Conservation (phyloP, 2,329 filamentous ascomycete genomes). For the Sporothrix inflata region DNA sequence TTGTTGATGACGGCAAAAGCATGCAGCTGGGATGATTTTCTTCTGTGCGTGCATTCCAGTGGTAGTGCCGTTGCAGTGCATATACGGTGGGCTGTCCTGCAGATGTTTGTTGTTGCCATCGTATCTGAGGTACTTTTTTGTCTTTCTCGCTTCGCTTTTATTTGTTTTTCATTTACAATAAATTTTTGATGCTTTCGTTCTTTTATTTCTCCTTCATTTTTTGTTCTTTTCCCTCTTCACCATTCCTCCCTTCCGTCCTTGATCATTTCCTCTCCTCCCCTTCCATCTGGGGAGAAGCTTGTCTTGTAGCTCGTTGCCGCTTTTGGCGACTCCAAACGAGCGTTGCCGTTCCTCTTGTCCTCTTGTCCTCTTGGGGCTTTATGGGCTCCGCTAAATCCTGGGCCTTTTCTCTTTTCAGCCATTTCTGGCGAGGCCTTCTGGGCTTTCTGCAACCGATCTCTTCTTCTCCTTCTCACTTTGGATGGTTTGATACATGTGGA, state of each 20-base stretch:
- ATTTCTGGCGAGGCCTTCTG: neutral
- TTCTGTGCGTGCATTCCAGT: conserved; percentile 13
- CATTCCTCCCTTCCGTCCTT: conserved; percentile 19
- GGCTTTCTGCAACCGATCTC: neutral
- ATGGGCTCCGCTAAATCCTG: neutral
- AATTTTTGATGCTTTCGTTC: neutral
- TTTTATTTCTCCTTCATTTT: neutral
- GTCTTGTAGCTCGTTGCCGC: conserved; percentile 15
- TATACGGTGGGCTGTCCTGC: conserved; percentile 6
- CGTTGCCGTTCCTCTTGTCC: neutral
- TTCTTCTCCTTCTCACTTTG: conserved; percentile 11
- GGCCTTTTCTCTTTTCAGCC: conserved; percentile 3
- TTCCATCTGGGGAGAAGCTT: conserved; percentile 8
- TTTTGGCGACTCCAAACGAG: conserved; percentile 18
- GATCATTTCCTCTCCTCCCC: conserved; percentile 11
- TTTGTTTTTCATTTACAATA: neutral
- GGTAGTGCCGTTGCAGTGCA: conserved; percentile 19
- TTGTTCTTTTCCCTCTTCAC: neutral
- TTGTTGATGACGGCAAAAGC: conserved; percentile 1
- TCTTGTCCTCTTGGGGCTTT: neutral
- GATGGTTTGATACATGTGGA: conserved; percentile 13
- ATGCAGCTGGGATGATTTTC: conserved; percentile 7
- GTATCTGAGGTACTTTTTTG: neutral
- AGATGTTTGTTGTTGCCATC: neutral
- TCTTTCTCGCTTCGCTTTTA: neutral